Conservation (phyloP, 345 rosid species). For the Salix suchowensis region DNA sequence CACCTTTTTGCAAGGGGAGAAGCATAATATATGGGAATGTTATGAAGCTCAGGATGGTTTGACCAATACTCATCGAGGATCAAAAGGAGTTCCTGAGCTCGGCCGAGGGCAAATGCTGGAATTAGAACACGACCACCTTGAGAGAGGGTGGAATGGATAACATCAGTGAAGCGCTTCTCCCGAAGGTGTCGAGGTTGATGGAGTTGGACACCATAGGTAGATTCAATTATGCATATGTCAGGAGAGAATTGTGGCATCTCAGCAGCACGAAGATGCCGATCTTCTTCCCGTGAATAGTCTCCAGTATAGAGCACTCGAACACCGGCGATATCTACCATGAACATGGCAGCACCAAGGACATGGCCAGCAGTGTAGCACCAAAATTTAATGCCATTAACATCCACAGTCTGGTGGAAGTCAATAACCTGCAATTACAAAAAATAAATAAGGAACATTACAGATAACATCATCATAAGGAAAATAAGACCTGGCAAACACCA, state of each 20-base stretch:
- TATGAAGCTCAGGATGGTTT: slow-evolving; percentile 78
- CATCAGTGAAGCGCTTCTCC: slow-evolving; percentile 95
- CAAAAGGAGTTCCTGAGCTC: slow-evolving; percentile 31
- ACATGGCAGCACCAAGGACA: slow-evolving; percentile 98
- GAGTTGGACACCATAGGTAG: slow-evolving; percentile 94
- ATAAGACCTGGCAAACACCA: too few relatives aligned
- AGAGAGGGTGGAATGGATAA: slow-evolving; percentile 72
- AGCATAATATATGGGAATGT: slow-evolving; percentile 88
- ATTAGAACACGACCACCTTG: slow-evolving; percentile 93
- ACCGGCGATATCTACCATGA: slow-evolving; percentile 94
- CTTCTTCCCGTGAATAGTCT: slow-evolving; percentile 94
- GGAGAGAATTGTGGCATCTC: slow-evolving; percentile 97
- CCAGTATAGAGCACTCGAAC: slow-evolving; percentile 92
- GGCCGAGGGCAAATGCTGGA: slow-evolving; percentile 31
- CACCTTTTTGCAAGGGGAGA: slow-evolving; percentile 96
- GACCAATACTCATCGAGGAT: slow-evolving; percentile 86
- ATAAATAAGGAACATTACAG: too few relatives aligned
- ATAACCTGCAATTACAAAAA: slow-evolving; percentile 45
- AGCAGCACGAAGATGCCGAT: slow-evolving; percentile 89
- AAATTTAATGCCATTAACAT: slow-evolving; percentile 82
- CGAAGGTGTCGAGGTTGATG: slow-evolving; percentile 83
- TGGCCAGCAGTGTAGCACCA: slow-evolving; percentile 99
- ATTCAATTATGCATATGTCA: slow-evolving; percentile 88
- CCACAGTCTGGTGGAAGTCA: slow-evolving; percentile 90
- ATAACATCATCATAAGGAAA: too few relatives aligned